phyloP scores from a whole-genome alignment of 257 asterid species.

The Cynanchum wilfordii region DNA sequence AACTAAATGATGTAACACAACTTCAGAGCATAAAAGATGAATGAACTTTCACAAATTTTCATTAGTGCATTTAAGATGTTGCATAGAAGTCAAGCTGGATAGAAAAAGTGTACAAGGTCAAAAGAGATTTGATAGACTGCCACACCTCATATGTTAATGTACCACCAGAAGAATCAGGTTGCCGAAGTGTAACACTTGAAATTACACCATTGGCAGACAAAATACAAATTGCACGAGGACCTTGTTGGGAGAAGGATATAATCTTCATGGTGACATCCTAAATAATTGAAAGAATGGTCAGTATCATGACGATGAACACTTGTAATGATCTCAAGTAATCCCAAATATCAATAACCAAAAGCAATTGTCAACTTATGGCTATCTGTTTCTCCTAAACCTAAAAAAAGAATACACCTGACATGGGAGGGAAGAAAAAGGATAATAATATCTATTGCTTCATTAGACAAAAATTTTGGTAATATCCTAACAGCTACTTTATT shows the following conservation, averaged over 20 bases:
- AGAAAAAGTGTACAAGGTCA: not conserved
- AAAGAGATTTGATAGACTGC: not conserved
- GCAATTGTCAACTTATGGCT: not conserved
- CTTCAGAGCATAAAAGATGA: not conserved
- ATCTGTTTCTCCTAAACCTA: not conserved
- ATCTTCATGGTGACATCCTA: constrained; percentile 83
- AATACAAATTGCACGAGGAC: constrained; percentile 80
- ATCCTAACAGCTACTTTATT: not conserved
- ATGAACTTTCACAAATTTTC: not conserved
- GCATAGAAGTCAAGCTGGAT: not conserved
- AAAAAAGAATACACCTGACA: not conserved
- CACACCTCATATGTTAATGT: constrained; percentile 79
- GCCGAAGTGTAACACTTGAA: constrained; percentile 80
- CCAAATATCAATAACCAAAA: not conserved
- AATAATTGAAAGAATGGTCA: constrained; percentile 12
- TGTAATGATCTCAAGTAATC: not conserved
- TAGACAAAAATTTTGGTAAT: not conserved
- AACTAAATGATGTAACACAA: not conserved
- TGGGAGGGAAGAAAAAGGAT: not conserved
- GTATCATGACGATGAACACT: not conserved
- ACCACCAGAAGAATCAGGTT: constrained; percentile 87
- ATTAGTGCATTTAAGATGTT: not conserved
- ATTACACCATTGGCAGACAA: constrained; percentile 76
- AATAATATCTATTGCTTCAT: not conserved
- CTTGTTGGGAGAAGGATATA: constrained; percentile 81